Conservation (phyloP, 345 rosid genomes). For the Lepidium africanum region DNA sequence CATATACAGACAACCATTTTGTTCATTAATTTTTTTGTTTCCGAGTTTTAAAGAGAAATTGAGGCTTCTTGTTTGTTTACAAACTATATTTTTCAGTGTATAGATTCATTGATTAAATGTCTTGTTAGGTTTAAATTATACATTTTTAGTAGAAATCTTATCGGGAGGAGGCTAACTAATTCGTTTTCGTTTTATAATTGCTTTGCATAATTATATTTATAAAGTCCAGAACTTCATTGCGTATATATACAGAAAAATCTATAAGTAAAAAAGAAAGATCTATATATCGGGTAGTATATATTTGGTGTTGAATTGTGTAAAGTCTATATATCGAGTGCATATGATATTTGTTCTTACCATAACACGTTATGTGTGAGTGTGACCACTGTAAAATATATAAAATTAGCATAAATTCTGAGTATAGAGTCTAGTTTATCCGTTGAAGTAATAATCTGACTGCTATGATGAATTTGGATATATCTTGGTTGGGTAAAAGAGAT, state of each 20-base stretch:
- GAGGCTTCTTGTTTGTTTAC: slow-evolving; percentile 4
- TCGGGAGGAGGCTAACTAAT: neutral
- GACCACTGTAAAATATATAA: neutral
- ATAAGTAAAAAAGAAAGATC: too few relatives aligned
- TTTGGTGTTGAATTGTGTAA: too few relatives aligned
- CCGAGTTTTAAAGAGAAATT: slow-evolving; percentile 8
- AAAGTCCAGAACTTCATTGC: neutral
- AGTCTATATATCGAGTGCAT: too few relatives aligned
- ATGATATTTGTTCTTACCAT: neutral
- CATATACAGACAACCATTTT: neutral
- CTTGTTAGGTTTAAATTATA: neutral
- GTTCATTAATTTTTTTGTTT: neutral
- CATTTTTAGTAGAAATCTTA: neutral
- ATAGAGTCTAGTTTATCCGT: neutral
- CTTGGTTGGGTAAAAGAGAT: neutral
- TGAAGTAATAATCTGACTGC: neutral
- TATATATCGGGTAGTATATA: too few relatives aligned
- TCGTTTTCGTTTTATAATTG: neutral
- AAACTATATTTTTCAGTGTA: neutral
- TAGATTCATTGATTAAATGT: neutral
- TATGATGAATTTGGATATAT: neutral
- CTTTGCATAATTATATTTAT: neutral
- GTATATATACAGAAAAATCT: neutral
- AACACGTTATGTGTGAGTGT: neutral
- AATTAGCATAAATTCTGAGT: neutral